Percentiles rank a stretch among this genome's conserved stretches.
These are phyloP conservation scores for Coprinopsis marcescibilis DNA, from an alignment of 768 basidiomycete genomes.

Conservation along the genomic window DNA sequence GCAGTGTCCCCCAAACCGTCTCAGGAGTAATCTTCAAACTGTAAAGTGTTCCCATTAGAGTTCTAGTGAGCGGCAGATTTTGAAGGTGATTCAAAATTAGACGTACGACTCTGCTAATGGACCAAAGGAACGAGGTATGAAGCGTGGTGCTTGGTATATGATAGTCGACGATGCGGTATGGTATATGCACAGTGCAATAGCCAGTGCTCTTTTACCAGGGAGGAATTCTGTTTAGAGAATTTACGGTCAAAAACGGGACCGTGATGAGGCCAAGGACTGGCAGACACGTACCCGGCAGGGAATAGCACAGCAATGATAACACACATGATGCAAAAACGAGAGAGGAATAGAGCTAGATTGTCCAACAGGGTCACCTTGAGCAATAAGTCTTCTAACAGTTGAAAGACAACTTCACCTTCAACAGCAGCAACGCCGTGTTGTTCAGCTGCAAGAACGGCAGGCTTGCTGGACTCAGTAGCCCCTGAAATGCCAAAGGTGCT, in stretches of 20 bases:
- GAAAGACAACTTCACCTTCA: conserved; percentile 50
- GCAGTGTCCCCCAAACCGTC: conserved; percentile 62
- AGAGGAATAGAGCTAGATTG: conserved; percentile 59
- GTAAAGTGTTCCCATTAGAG: no score
- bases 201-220: conserved; percentile 80
- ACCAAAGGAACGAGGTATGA: conserved; percentile 73
- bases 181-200: conserved; percentile 70
- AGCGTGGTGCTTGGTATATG: conserved; percentile 70
- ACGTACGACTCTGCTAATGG: conserved; percentile 54
- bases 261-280: neutral
- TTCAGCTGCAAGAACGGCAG: conserved; percentile 77
- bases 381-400: neutral
- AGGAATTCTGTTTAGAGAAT: conserved; percentile 58
- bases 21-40: conserved; percentile 70
- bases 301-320: conserved; percentile 54
- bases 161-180: conserved; percentile 70
- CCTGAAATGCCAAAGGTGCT: conserved; percentile 71
- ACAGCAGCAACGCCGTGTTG: conserved; percentile 71
- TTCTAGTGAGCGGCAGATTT: no score
- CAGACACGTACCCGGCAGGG: conserved; percentile 59
- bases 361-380: neutral
- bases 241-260: neutral
- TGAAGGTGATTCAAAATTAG: no score
- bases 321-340: conserved; percentile 57
- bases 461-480: conserved; percentile 53